Conservation (phyloP, 495 filamentous ascomycete species). For the Hypoxylon lienhwacheense region DNA sequence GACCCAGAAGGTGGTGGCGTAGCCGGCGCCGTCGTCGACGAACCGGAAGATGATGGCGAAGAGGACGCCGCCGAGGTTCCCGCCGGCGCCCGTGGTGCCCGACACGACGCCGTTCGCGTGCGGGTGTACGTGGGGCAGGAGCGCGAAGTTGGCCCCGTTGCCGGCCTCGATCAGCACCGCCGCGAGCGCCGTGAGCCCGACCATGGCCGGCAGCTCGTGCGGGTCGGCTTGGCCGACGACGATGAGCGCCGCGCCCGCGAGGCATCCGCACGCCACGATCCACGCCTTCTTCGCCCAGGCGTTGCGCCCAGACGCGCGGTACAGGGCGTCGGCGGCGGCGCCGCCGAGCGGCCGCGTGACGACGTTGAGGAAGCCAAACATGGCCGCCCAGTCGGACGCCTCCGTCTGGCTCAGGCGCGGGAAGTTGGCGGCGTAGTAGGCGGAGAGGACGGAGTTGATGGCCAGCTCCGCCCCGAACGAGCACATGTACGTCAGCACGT, state of each 20-base stretch:
- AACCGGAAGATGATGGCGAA: constrained; percentile 88
- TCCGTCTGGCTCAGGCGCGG: constrained; percentile 70
- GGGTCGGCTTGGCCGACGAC: constrained; percentile 70
- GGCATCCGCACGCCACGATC: constrained; percentile 62
- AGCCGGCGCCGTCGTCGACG: constrained; percentile 59
- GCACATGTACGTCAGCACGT: constrained; percentile 75
- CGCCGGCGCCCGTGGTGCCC: constrained; percentile 74
- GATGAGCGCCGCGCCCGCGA: constrained; percentile 68
- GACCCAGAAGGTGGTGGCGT: constrained; percentile 74
- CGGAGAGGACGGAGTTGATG: constrained; percentile 78
- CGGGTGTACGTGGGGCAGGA: constrained; percentile 84
- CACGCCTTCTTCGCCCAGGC: constrained; percentile 79
- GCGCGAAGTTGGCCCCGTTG: constrained; percentile 83
- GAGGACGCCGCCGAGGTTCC: constrained; percentile 83
- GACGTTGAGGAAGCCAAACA: constrained; percentile 89
- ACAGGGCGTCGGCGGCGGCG: constrained; percentile 71
- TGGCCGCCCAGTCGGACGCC: constrained; percentile 77
- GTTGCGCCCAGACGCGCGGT: constrained; percentile 56
- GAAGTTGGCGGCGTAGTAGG: constrained; percentile 82
- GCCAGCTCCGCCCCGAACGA: constrained; percentile 84
- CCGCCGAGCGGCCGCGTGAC: constrained; percentile 75
- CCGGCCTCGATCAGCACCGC: constrained; percentile 81
- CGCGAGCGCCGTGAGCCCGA: constrained; percentile 71
- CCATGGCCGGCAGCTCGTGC: constrained; percentile 63
- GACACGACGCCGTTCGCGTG: constrained; percentile 68